Evolutionary conservation across 2,329 filamentous ascomycete genomes (phyloP), one percentile per base, ranked within the genome.

Genomic region (Fusarium abutilonis): DNA sequence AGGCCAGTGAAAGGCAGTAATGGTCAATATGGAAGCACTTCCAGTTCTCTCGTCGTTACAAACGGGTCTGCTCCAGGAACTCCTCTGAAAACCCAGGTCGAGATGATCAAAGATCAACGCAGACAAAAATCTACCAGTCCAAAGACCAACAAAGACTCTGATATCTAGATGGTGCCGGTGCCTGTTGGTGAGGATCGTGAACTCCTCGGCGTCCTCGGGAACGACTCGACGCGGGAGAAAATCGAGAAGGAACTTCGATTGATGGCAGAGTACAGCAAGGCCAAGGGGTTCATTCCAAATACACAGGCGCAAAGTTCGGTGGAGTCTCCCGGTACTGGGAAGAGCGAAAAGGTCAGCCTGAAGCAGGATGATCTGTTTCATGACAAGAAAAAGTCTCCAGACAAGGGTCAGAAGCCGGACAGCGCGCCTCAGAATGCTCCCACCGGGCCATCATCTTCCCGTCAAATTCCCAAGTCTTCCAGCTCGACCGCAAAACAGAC

Each of bases 251-350:
- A 57, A 6, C 56, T 62, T 29, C 56, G 61, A 42, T 44, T 40
- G 31, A 34, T 38, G 21, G 44, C 40, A 19, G 52, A 63, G 19
- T 19, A 45, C 19, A 43, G 39, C 21, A 65, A 63, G 48, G 38
- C 38, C 29, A 42, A 52, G 13, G 61, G 61, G 1, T 64, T 64
- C 15, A 58, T 64, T 26, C 61, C 61, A 15, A 64, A 61, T 39
- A 56, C 56, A n/a, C 61, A 64, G 17, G 61, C 48, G 4, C 63
- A 59, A 36, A 35, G 21, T 29, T 43, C 61, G 5, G 39, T 53
- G 19, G 47, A 42, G 11, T 58, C 47, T 31, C 35, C 47, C 15
- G 26, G 28, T 15, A 4, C 26, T 7, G 29, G 36, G 19, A 42
- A 39, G 17, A 48, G 41, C 17, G 28, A 39, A 15, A 61, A 32